phyloP scores from a whole-genome alignment of 495 filamentous ascomycete species.

The Penicillium ucsense region DNA sequence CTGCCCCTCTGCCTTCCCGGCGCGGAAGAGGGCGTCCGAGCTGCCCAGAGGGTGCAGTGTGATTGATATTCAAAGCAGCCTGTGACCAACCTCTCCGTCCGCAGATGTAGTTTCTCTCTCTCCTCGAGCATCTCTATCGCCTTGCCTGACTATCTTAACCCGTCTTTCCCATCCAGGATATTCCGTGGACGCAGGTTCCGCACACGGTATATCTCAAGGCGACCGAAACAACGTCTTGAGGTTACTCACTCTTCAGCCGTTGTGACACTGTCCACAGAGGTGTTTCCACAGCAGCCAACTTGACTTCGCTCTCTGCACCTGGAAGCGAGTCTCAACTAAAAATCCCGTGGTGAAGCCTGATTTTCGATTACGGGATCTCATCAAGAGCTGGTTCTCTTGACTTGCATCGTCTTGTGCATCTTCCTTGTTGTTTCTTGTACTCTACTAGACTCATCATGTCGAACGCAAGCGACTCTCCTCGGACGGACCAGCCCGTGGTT shows the following conservation, averaged over 20 bases:
- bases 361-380: not conserved
- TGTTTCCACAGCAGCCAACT: slow-evolving; percentile 7
- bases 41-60: slow-evolving; percentile 3
- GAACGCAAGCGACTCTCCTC: slow-evolving; percentile 19
- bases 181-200: slow-evolving; percentile 29
- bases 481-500: slow-evolving; percentile 24
- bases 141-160: slow-evolving; percentile 10
- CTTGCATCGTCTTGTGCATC: slow-evolving; percentile 4
- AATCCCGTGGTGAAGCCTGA: not conserved
- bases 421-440: not conserved
- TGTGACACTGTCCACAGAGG: slow-evolving; percentile 10
- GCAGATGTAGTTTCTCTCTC: slow-evolving; percentile 5
- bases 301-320: slow-evolving; percentile 3
- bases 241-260: slow-evolving; percentile 7
- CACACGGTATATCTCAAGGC: slow-evolving; percentile 16
- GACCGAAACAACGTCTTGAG: slow-evolving; percentile 12
- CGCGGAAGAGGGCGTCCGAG: not conserved
- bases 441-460: slow-evolving; percentile 15
- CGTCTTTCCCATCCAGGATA: slow-evolving; percentile 5
- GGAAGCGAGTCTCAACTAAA: not conserved
- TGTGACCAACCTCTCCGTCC: slow-evolving; percentile 10
- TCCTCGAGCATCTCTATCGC: slow-evolving; percentile 6
- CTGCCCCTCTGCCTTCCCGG: slow-evolving; percentile 3
- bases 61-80: slow-evolving; percentile 30
- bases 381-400: slow-evolving; percentile 33